These are phyloP conservation scores for Tolypocladium paradoxum DNA, from an alignment of 2,329 filamentous ascomycete genomes.

Conservation along the genomic window DNA sequence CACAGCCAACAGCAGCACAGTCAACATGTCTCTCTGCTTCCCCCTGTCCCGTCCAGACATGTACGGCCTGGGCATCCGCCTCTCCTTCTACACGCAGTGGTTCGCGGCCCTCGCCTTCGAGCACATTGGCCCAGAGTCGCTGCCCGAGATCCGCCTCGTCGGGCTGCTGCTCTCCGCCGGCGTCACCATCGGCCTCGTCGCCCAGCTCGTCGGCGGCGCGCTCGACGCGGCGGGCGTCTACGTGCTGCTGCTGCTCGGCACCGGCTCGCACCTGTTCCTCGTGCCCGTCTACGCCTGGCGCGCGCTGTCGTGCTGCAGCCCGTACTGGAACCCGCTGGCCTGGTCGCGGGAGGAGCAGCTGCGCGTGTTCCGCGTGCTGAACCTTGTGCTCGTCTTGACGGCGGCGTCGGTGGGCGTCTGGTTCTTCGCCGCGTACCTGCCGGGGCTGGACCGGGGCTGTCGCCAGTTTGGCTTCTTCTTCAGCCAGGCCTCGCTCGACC, in stretches of 20 bases:
- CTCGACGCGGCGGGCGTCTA: slow-evolving; percentile 21
- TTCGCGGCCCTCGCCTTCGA: slow-evolving; percentile 19
- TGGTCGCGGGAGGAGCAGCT: slow-evolving; percentile 15
- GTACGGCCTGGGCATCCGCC: slow-evolving; percentile 3
- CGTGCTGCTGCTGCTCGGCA: slow-evolving; percentile 18
- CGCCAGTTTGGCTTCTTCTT: slow-evolving; percentile 22
- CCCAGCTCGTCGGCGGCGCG: slow-evolving; percentile 9
- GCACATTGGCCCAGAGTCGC: slow-evolving; percentile 16
- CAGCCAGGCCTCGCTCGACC: slow-evolving; percentile 13
- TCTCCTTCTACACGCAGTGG: slow-evolving; percentile 18
- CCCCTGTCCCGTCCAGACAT: background rate
- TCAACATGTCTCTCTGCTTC: background rate
- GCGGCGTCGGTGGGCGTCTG: slow-evolving; percentile 19
- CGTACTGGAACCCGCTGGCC: slow-evolving; percentile 18
- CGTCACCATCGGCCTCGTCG: slow-evolving; percentile 16
- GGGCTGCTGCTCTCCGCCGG: slow-evolving; percentile 19
- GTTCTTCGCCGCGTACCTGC: slow-evolving; percentile 17
- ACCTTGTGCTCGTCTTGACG: slow-evolving; percentile 14
- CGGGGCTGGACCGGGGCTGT: slow-evolving; percentile 12
- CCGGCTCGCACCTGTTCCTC: slow-evolving; percentile 19
- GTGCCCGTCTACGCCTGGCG: slow-evolving; percentile 24
- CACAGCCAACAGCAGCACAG: background rate
- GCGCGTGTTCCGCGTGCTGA: slow-evolving; percentile 13
- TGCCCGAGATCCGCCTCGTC: slow-evolving; percentile 18
- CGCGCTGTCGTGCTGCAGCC: slow-evolving; percentile 17